Evolutionary conservation across 345 rosid genomes (phyloP).

Genomic region (Sisymbrium irio): DNA sequence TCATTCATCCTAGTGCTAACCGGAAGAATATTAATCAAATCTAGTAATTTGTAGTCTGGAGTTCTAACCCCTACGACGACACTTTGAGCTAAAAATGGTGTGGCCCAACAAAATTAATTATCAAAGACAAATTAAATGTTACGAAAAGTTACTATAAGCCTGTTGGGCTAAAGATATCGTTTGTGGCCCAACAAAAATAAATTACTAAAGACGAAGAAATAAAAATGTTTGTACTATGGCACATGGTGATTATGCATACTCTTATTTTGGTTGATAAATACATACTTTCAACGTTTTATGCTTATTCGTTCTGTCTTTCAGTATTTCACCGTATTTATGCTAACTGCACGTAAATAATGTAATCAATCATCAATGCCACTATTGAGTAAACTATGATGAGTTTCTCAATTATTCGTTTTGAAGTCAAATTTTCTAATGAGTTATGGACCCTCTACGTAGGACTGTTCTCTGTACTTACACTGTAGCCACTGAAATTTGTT

Average conservation of each 20-base stretch:
- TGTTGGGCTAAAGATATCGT: neutral
- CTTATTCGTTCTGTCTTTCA: too few species aligned
- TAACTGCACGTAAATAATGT: neutral
- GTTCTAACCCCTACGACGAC: neutral
- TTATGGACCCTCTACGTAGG: neutral
- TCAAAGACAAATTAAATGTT: neutral
- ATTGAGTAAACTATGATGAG: neutral
- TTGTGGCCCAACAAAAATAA: neutral
- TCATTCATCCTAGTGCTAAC: neutral
- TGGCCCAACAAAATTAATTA: neutral
- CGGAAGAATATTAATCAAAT: neutral
- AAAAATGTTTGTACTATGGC: too few species aligned
- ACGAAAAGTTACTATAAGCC: neutral
- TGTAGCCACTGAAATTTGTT: neutral
- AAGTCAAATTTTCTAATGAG: slow-evolving; percentile 18
- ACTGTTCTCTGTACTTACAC: neutral
- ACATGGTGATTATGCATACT: too few species aligned
- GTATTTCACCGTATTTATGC: neutral
- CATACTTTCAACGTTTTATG: too few species aligned
- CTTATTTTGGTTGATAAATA: too few species aligned
- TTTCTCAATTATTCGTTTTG: neutral
- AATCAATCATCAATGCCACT: neutral
- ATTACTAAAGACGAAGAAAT: neutral
- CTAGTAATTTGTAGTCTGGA: neutral
- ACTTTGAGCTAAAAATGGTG: neutral